These are phyloP conservation scores for Corinectria fuckeliana DNA, from an alignment of 2,329 filamentous ascomycete species.

Conservation along the genomic window DNA sequence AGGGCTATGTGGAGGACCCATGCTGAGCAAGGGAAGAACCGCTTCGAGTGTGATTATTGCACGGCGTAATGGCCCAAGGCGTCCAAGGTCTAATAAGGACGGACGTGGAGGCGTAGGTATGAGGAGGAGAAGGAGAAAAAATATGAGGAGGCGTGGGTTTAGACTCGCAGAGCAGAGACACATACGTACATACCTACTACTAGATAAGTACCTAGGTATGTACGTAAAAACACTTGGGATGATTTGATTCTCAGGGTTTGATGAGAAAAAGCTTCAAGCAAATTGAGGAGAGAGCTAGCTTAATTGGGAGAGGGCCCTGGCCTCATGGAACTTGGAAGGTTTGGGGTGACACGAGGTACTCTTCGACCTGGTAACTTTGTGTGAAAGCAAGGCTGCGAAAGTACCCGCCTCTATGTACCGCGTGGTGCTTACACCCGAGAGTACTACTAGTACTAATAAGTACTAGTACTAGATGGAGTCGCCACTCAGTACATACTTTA, in stretches of 20 bases:
- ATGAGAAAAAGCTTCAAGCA: background rate
- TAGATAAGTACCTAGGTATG: background rate
- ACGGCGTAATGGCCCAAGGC: conserved; percentile 11
- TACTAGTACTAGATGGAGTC: too few relatives aligned
- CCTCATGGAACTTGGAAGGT: background rate
- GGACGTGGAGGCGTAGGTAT: background rate
- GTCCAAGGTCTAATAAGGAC: background rate
- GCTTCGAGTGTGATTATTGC: background rate
- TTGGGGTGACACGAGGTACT: background rate
- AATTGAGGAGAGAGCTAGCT: background rate
- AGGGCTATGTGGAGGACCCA: conserved; percentile 22
- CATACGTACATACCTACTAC: background rate
- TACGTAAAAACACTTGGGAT: background rate
- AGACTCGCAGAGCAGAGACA: background rate
- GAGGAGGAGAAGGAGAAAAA: background rate
- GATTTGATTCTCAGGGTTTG: background rate
- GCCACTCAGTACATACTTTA: too few relatives aligned
- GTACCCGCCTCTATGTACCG: background rate
- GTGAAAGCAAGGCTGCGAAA: too few relatives aligned
- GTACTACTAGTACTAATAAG: too few relatives aligned
- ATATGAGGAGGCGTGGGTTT: background rate
- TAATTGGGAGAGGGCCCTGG: background rate
- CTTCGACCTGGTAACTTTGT: background rate
- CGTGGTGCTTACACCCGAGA: background rate
- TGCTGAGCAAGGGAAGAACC: conserved; percentile 6